Base-by-base conservation (phyloP, 768 basidiomycete genomes). In the Lactifluus rugatus region DNA sequence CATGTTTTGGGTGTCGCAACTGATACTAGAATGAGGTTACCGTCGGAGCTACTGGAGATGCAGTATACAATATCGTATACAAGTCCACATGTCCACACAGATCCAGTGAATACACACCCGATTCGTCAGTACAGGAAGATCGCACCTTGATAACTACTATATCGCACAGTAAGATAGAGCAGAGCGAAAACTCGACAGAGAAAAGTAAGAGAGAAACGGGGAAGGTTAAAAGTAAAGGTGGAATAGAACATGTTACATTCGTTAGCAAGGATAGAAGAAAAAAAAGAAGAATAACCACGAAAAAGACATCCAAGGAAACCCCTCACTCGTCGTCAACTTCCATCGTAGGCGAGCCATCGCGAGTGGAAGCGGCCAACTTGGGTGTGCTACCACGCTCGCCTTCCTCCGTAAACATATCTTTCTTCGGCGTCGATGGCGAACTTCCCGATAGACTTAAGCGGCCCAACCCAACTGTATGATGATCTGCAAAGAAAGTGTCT, bases 331-430 rank as follows among this genome's bases (percentile, higher is more conserved):
- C 61, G 21, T 62, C 62, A 42, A 62, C 59, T 2, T 62, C 62
- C 62, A 62, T 62, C 23, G 59, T 36, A 3, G 57, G 57, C 21
- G 52, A 45, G 32, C 26, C 52, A 9, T 57, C 49, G 23, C 37
- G 50, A 3, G 37, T 13, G 23, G 37, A 31, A 19, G 37, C 26
- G 2, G 31, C 52, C n/a, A 58, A 39, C 36, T 48, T 52, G 25
- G 56, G 60, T 39, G 56, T 57, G 26, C 57, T 44, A 17, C 48
- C 51, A 11, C 61, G 61, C 6, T 64, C 63, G 3, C 61, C 61
- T 32, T 54, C 63, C 36, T 64, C 63, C 10, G 61, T 62, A 48
- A 64, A 64, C 61, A 64, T 58, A 42, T 62, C 63, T 52, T 64
- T 64, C 57, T 64, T 58, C 19, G 59, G 54, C 17, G 48, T 55